Percentiles rank a stretch among this genome's conserved stretches.
phyloP scores from a whole-genome alignment of 257 asterid genomes.

The Solanum habrochaites region DNA sequence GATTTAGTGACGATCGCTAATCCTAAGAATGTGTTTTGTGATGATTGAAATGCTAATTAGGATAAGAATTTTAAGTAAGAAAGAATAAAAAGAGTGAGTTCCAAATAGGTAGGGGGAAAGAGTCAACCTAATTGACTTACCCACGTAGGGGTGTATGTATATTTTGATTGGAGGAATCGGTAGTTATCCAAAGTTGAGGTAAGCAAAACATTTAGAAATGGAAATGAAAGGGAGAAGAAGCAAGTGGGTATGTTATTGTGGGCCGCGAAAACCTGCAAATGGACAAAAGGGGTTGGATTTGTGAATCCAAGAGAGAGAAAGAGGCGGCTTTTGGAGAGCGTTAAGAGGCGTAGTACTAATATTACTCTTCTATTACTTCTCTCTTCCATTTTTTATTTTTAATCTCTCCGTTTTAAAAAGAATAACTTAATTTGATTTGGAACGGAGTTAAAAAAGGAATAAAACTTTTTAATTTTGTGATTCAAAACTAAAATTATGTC shows the following conservation, averaged over 20 bases:
- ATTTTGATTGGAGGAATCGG: neutral
- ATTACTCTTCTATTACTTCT: neutral
- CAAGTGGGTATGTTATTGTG: neutral
- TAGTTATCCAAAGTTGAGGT: conserved; percentile 11
- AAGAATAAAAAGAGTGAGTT: neutral
- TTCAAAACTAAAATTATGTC: too few species aligned
- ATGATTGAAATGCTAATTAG: neutral
- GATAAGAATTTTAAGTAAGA: neutral
- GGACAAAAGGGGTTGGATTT: conserved; percentile 25
- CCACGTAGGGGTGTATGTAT: neutral
- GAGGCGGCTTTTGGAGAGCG: conserved; percentile 39
- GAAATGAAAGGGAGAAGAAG: neutral
- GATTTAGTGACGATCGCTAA: neutral
- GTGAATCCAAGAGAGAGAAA: neutral
- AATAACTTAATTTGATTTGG: too few species aligned
- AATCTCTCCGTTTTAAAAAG: too few species aligned
- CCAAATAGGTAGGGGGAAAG: neutral
- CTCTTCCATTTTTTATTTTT: neutral
- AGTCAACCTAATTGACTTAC: neutral
- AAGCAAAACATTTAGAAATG: neutral
- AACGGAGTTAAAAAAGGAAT: too few species aligned
- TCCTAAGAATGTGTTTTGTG: neutral
- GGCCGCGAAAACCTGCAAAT: conserved; percentile 40
- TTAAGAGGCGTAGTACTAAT: conserved; percentile 23
- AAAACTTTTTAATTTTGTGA: too few species aligned